Evolutionary conservation across 192 early-diverging fungal species (phyloP), one percentile per base, ranked within the genome.

Genomic region (Entomortierella parvispora): DNA sequence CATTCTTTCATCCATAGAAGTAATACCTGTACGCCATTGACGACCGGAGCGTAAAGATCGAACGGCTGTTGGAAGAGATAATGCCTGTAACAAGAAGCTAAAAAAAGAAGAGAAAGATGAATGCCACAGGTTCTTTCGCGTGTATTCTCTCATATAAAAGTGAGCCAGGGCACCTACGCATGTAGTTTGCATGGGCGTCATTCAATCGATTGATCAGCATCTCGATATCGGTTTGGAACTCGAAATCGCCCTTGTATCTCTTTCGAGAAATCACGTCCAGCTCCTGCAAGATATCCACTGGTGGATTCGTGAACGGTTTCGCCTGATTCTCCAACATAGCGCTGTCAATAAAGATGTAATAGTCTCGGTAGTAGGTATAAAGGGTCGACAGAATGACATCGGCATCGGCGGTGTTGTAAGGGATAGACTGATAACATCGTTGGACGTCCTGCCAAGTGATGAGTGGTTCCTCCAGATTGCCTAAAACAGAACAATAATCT

Each of bases 101-200:
- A 65, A 65, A 54, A 26, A 32, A 12, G 29, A 46, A 0, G 45
- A 32, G 42, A 28, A 47, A n/a, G n/a, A 31, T 26, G 49, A 14
- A 33, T 33, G 26, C 11, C 26, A 23, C 25, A 42, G n/a, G 29
- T 0, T 23, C 20, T 0, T 22, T 49, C 4, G 20, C 15, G 49
- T 20, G 11, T 28, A 20, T 50, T 47, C 25, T 23, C 25, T 28
- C 22, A 15, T 22, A 20, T 47, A 22, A 47, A 17, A 20, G 18
- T 28, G 4, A 28, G 54, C 34, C n/a, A 18, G 54, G 2, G 11
- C 12, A 58, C 49, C 53, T 59, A 77, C 74, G 53, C 9, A 77
- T 29, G 31, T 77, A 77, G 61, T 77, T 77, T 5, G 74, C 74
- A 25, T 77, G 74, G 0, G 74, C 74, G 15, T 77, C 74, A 28